Evolutionary conservation across 2,329 filamentous ascomycete species (phyloP), one percentile per base, ranked within the genome.

Genomic region (Fonsecaea nubica): DNA sequence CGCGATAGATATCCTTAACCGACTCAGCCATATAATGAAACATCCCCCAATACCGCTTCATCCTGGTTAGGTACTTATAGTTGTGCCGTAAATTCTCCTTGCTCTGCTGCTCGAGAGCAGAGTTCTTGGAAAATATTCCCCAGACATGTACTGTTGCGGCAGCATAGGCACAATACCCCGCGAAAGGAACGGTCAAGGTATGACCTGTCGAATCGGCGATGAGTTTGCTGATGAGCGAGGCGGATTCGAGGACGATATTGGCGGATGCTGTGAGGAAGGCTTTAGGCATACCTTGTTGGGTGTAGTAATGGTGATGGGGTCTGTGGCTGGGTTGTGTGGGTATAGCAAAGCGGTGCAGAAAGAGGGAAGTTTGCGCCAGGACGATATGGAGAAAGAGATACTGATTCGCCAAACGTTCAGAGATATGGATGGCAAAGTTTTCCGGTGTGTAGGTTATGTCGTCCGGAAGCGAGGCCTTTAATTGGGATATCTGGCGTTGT

Each of bases 31-130:
- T 93, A 80, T 93, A 97, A 76, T 97, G 92, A 76, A 98, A 97
- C 90, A 97, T 96, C 67, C 94, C 95, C 95, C 95, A 99, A 74
- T 95, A 93, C 67, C 92, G 92, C 82, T 97, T 97, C 92, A 98
- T 96, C 78, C 92, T 95, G 62, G 90, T 90, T 53, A 99, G 81
- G 74, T 95, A 98, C 74, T 90, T 92, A 73, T 98, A 90, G 71
- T 97, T 98, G 70, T 89, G 91, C 0, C 91, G 89, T 15, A 97
- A 82, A 74, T 97, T 93, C 70, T 89, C 88, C 79, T 96, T 97
- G 8, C 92, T 92, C 8, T 87, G 86, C 12, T 86, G 85, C 76
- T 96, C 92, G 58, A 96, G 85, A 10, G 87, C 81, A 13, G 88
- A 81, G 71, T 96, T 93, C 69, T 92, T 92, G 3, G 92, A 95